phyloP scores from a whole-genome alignment of 441 rosid species.

The Pelargonium cotyledonis region DNA sequence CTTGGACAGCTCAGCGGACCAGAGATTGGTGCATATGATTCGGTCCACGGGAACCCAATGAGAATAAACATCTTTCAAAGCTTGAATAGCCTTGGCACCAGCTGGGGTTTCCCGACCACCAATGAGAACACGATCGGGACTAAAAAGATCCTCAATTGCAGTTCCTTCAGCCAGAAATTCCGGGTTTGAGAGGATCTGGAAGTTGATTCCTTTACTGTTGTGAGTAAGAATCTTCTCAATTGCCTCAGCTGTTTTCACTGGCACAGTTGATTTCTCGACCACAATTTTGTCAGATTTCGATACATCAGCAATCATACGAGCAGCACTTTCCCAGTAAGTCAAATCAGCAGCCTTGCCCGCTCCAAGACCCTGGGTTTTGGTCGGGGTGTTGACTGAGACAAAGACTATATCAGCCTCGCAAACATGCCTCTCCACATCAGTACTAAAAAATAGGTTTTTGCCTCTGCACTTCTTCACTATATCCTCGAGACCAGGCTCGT shows the following conservation, averaged over 20 bases:
- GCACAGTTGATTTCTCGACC: conserved; percentile 94
- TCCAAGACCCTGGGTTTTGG: conserved; percentile 87
- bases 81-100: conserved; percentile 68
- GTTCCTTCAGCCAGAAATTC: conserved; percentile 98
- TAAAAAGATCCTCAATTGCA: conserved; percentile 68
- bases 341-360: conserved; percentile 96
- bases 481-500: conserved; percentile 82
- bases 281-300: conserved; percentile 87
- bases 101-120: conserved; percentile 95
- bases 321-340: conserved; percentile 98
- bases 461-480: conserved; percentile 79
- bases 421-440: conserved; percentile 78
- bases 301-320: conserved; percentile 90
- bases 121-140: conserved; percentile 86
- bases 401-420: conserved; percentile 78
- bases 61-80: conserved; percentile 76
- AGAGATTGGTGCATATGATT: conserved; percentile 80
- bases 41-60: conserved; percentile 87
- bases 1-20: conserved; percentile 97
- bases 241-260: conserved; percentile 91
- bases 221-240: conserved; percentile 84
- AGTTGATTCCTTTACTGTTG: conserved; percentile 92
- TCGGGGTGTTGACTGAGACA: conserved; percentile 91
- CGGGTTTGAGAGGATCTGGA: conserved; percentile 92
- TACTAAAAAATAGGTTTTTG: conserved; percentile 75